These are phyloP conservation scores for Nicotiana tabacum DNA, from an alignment of 257 asterid species.

Conservation along the genomic window DNA sequence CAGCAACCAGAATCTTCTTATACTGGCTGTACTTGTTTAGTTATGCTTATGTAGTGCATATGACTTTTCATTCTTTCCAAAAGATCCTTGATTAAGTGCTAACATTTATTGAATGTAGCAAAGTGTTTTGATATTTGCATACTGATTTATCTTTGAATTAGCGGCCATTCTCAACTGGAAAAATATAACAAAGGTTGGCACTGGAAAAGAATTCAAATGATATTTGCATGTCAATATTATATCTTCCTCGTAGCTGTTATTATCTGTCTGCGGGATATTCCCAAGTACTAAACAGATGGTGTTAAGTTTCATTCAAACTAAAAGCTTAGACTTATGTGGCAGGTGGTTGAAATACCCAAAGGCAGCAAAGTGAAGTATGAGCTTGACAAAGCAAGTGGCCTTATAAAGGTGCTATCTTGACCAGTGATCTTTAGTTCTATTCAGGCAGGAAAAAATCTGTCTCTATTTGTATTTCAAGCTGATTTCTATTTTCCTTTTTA, in stretches of 20 bases:
- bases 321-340: constrained; percentile 16
- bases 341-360: constrained; percentile 89
- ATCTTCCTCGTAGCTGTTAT: neutral
- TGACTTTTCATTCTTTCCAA: neutral
- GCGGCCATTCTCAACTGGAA: neutral
- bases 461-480: neutral
- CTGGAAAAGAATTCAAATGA: neutral
- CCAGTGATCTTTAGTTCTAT: neutral
- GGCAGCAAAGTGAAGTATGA: constrained; percentile 94
- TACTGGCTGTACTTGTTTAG: neutral
- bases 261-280: neutral
- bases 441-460: neutral
- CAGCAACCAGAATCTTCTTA: neutral
- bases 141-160: neutral
- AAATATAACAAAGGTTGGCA: neutral
- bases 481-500: neutral
- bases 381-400: constrained; percentile 89
- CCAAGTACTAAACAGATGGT: neutral
- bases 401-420: constrained; percentile 53
- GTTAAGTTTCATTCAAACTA: neutral
- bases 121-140: neutral
- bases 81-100: neutral
- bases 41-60: neutral
- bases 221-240: neutral
- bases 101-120: neutral